Evolutionary conservation across 345 rosid genomes (phyloP), one percentile per base, ranked within the genome.

Genomic region (Euphorbia pulcherrima): DNA sequence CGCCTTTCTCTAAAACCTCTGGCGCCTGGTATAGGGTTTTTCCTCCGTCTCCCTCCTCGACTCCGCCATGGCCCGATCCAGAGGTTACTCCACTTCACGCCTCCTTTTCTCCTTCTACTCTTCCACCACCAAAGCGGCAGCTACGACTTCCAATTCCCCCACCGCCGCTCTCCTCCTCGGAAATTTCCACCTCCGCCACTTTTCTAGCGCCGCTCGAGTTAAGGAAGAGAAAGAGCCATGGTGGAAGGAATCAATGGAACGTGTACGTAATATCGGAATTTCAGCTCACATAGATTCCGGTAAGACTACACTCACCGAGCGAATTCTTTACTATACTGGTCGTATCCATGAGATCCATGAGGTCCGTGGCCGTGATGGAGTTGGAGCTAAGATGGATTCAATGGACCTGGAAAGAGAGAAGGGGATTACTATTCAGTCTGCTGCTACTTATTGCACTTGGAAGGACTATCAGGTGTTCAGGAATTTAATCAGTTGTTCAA

Each of bases 241-340:
- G 94, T 95, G 99, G 99, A 95, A 88, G 80, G 99, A 92, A n/a
- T 87, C 97, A 9, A 92, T 90, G 97, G 85, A 83, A 8, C 80
- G 77, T 72, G 77, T 85, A 68, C 92, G 99, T 9, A 95, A 95
- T 71, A 95, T 95, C 46, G 97, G 99, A 59, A 95, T 95, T 81
- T 95, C 97, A 0, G 99, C 97, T 52, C 99, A 95, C 67, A 95
- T 95, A 68, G 99, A 92, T 67, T 95, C 99, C 29, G 99, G 99
- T 20, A 95, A 95, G 81, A 95, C 99, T 51, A 95, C 97, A 0
- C 85, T 95, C 13, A 95, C 99, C 8, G 99, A 95, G 81, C 84
- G 97, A 60, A 68, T 95, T 28, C 81, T 95, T 35, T 95, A 59
- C 80, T 95, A 95, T 77, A 95, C 98, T 6, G 99, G 98, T 44